Conservation (phyloP, 2,329 filamentous ascomycete species). For the Cladosporium phlei region DNA sequence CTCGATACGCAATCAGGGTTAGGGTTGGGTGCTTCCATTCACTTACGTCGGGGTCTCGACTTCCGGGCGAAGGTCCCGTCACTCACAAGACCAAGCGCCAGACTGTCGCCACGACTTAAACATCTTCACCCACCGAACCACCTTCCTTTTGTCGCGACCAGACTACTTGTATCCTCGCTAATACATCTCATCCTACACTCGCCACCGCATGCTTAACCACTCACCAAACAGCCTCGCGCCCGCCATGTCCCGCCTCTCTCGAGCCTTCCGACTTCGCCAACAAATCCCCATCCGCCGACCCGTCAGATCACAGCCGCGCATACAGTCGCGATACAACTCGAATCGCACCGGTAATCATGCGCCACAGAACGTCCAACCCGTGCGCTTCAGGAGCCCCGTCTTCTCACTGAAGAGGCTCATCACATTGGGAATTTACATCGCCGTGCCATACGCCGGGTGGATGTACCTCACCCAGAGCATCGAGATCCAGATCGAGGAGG, state of each 20-base stretch:
- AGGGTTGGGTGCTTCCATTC: too few species aligned
- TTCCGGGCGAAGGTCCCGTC: too few species aligned
- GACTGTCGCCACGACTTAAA: too few species aligned
- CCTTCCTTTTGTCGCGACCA: conserved; percentile 8
- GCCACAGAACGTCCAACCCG: conserved; percentile 2
- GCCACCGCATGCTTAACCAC: conserved; percentile 1
- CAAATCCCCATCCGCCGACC: conserved; percentile 2
- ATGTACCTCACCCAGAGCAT: conserved; percentile 23
- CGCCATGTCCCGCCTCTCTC: conserved; percentile 11
- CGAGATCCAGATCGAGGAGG: conserved; percentile 27
- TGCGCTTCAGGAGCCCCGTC: conserved; percentile 15
- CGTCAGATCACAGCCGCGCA: not conserved
- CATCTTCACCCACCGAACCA: too few species aligned
- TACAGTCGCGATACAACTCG: not conserved
- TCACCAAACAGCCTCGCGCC: not conserved
- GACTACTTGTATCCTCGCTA: not conserved
- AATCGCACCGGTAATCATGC: not conserved
- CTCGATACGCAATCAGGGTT: too few species aligned
- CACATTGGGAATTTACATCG: conserved; percentile 2
- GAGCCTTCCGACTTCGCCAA: conserved; percentile 12
- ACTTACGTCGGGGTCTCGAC: not conserved
- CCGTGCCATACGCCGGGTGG: conserved; percentile 18
- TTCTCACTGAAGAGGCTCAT: conserved; percentile 14
- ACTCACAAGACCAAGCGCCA: too few species aligned
- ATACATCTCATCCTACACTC: not conserved